Evolutionary conservation across 306 rosid species (phyloP).

Genomic region (Alnus glutinosa): DNA sequence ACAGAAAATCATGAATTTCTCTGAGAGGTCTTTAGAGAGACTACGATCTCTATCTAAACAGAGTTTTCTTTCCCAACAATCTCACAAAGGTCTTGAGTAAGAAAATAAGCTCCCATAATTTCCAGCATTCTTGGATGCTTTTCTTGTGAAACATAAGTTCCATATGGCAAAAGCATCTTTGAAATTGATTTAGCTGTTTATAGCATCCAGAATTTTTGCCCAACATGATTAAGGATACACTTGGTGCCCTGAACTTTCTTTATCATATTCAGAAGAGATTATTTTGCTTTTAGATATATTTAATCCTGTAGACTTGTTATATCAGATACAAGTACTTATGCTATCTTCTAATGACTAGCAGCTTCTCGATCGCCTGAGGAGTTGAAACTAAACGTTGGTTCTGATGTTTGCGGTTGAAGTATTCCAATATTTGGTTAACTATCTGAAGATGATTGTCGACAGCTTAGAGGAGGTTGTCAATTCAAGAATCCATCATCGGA

Average conservation of each 20-base stretch:
- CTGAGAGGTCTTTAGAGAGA: too few relatives aligned
- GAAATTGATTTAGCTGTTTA: background rate
- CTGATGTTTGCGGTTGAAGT: background rate
- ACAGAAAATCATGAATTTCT: too few relatives aligned
- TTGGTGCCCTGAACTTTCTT: background rate
- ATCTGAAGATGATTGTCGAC: background rate
- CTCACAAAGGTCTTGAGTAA: too few relatives aligned
- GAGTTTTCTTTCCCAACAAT: too few relatives aligned
- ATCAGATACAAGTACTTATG: background rate
- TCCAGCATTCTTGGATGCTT: background rate
- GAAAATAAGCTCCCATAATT: too few relatives aligned
- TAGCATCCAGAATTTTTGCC: background rate
- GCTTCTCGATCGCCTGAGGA: conserved; percentile 17
- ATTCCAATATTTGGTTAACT: background rate
- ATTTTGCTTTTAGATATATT: background rate
- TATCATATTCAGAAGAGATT: background rate
- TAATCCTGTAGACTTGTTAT: background rate
- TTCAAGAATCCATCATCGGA: background rate
- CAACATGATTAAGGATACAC: background rate
- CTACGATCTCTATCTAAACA: too few relatives aligned
- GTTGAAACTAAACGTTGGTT: background rate
- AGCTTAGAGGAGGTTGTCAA: background rate
- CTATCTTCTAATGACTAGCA: conserved; percentile 7
- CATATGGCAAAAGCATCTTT: background rate
- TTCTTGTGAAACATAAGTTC: background rate